Evolutionary conservation across 2,329 filamentous ascomycete species (phyloP), one percentile per base, ranked within the genome.

Genomic region (Leptographium flavum): DNA sequence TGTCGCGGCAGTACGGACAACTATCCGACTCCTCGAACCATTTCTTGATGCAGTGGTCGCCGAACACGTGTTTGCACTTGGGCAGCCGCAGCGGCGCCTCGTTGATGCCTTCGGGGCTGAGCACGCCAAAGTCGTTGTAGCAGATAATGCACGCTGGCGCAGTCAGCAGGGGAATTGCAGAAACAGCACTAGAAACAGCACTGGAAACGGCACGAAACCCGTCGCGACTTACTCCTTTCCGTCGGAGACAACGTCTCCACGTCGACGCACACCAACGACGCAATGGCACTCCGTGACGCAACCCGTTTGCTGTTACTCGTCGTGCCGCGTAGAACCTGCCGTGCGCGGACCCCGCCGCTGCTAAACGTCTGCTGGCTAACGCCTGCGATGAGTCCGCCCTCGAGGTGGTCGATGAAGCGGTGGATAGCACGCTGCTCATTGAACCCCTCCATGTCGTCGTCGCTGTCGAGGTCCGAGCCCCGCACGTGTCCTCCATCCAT

Each of bases 1-100:
- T 76, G 50, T 76, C 69, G 23, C 77, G 70, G 57, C 77, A 81
- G 53, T 80, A 80, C 0, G 77, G 77, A 51, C 77, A 81, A 45
- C 66, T 77, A 52, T 77, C 70, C 2, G 73, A 73, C 39, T 79
- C 73, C 43, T 74, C 66, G 36, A 81, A 69, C 77, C 77, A 81
- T 52, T 74, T 79, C 56, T 73, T 76, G 50, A 81, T 76, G 56
- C 77, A 81, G 52, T 71, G 66, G 46, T 79, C 68, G 17, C 77
- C 77, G 56, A 81, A 81, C 7, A 81, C 58, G 52, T 81, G 77
- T 51, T 73, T 75, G 63, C 77, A 81, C 51, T 68, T 71, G 3
- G 77, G 76, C 17, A 81, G 58, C 19, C 73, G 71, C 15, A 80
- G 57, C 1, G 77, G 73, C 3, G 59, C 63, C 55, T 81, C 77